phyloP scores from a whole-genome alignment of 139 green algal genomes.

The Tetradesmus lagerheimii region DNA sequence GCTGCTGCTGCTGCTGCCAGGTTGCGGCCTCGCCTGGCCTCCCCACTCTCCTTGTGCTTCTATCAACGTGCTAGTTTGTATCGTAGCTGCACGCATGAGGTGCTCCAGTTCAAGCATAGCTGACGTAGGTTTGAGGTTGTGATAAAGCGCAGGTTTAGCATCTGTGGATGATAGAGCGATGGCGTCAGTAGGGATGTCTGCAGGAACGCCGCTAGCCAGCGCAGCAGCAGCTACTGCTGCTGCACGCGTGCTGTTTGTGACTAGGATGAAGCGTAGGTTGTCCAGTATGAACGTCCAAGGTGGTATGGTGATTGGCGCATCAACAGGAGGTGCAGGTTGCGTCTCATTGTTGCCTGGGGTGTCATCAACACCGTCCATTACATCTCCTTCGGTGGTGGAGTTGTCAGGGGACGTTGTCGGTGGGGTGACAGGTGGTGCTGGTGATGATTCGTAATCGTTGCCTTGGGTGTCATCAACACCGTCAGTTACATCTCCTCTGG shows the following conservation, averaged over 20 bases:
- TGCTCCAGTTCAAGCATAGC: not conserved
- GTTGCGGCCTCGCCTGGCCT: not conserved
- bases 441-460: too few species aligned
- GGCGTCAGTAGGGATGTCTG: not conserved
- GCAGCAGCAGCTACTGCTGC: not conserved
- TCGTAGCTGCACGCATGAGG: not conserved
- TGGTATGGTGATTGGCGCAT: not conserved
- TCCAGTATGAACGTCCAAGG: not conserved
- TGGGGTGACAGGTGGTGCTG: too few species aligned
- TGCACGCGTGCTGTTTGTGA: not conserved
- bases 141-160: not conserved
- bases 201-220: not conserved
- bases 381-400: too few species aligned
- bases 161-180: not conserved
- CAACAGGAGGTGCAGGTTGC: too few species aligned
- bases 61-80: not conserved
- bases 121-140: not conserved
- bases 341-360: not conserved
- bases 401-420: too few species aligned
- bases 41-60: not conserved
- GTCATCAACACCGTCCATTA: not conserved
- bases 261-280: not conserved
- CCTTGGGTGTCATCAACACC: too few species aligned
- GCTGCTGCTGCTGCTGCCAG: not conserved
- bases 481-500: too few species aligned